Conservation (phyloP, 805 yeast species). For the Candida wancherniae region DNA sequence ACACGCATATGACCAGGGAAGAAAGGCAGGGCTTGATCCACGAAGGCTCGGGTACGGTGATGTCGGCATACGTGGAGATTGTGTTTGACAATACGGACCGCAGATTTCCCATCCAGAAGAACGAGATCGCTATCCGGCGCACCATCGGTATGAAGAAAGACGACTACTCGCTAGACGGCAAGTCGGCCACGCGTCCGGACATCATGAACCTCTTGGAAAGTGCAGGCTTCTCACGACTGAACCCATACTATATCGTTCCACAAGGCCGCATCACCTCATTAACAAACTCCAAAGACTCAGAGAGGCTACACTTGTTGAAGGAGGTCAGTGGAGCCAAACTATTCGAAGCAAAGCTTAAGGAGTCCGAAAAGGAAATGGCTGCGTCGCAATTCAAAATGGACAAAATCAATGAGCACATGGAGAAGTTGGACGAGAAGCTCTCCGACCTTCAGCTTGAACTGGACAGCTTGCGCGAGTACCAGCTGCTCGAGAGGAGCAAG, state of each 20-base stretch:
- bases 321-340: slow-evolving; percentile 95
- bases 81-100: slow-evolving; percentile 77
- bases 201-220: slow-evolving; percentile 77
- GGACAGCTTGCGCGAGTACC: slow-evolving; percentile 66
- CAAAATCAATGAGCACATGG: slow-evolving; percentile 69
- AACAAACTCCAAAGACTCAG: slow-evolving; percentile 84
- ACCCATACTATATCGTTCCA: slow-evolving; percentile 95
- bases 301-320: slow-evolving; percentile 71
- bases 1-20: slow-evolving; percentile 75
- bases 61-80: slow-evolving; percentile 91
- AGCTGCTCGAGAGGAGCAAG: slow-evolving; percentile 59
- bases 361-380: slow-evolving; percentile 74
- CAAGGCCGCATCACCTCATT: slow-evolving; percentile 88
- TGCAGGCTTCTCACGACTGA: slow-evolving; percentile 86
- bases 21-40: slow-evolving; percentile 85
- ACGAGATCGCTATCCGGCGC: slow-evolving; percentile 72
- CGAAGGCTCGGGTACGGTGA: slow-evolving; percentile 84
- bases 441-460: slow-evolving; percentile 78
- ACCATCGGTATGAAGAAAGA: slow-evolving; percentile 93
- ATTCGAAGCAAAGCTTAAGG: slow-evolving; percentile 75
- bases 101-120: slow-evolving; percentile 64
- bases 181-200: slow-evolving; percentile 73
- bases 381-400: slow-evolving; percentile 64
- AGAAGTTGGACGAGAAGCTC: slow-evolving; percentile 64
- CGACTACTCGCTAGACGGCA: slow-evolving; percentile 80